Conservation (phyloP, 2,329 filamentous ascomycete species). For the Trichoderma sp. region DNA sequence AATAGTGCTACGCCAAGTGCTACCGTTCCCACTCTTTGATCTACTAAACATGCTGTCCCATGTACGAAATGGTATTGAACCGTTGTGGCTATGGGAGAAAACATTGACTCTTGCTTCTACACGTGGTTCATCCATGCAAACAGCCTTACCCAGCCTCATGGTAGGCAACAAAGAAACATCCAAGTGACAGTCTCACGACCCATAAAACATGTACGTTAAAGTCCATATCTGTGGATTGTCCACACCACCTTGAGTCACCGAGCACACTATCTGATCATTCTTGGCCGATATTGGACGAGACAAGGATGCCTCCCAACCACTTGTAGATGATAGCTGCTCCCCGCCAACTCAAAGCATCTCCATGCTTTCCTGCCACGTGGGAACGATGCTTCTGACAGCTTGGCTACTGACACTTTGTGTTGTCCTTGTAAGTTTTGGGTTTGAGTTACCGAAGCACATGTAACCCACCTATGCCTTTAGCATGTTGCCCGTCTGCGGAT, state of each 20-base stretch:
- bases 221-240: not conserved
- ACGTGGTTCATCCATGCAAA: not conserved
- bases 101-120: not conserved
- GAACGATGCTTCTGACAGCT: not conserved
- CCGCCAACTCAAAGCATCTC: not conserved
- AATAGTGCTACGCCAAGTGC: not conserved
- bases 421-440: not conserved
- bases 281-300: not conserved
- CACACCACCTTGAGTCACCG: not conserved
- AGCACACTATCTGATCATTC: not conserved
- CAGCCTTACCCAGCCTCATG: not conserved
- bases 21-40: not conserved
- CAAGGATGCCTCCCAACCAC: not conserved
- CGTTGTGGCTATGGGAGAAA: not conserved
- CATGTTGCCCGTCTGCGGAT: slow-evolving; percentile 7
- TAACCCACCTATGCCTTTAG: not conserved
- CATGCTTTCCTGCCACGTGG: not conserved
- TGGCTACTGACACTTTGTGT: not conserved
- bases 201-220: not conserved
- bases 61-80: too few relatives aligned
- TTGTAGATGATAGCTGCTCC: not conserved
- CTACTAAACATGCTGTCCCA: too few relatives aligned
- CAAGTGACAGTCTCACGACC: too few relatives aligned
- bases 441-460: not conserved
- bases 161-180: not conserved